Percentiles rank a stretch among this genome's conserved stretches.
phyloP scores from a whole-genome alignment of 2,329 filamentous ascomycete genomes.

The Clonostachys sp. region DNA sequence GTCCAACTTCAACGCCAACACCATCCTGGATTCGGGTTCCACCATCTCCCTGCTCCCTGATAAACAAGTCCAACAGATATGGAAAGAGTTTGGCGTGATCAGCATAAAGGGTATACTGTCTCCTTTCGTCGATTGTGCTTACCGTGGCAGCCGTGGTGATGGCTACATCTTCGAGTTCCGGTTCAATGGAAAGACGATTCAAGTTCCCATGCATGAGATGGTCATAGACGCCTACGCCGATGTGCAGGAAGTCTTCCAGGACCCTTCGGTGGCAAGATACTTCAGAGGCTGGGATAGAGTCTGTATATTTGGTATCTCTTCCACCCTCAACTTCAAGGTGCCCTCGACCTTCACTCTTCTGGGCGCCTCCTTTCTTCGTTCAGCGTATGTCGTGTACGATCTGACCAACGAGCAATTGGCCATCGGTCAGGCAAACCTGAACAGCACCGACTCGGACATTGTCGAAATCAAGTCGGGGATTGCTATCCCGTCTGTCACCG shows the following conservation, averaged over 20 bases:
- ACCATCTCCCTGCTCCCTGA: constrained; percentile 66
- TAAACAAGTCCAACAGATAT: constrained; percentile 45
- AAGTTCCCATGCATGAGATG: constrained; percentile 47
- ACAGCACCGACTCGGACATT: constrained; percentile 35
- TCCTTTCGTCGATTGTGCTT: constrained; percentile 46
- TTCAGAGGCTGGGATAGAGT: constrained; percentile 31
- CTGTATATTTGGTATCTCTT: constrained; percentile 53
- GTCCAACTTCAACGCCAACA: constrained; percentile 37
- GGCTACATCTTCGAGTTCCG: constrained; percentile 45
- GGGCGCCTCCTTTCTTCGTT: constrained; percentile 55
- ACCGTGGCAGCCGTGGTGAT: constrained; percentile 35
- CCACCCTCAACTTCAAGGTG: constrained; percentile 24
- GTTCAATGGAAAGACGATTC: constrained; percentile 41
- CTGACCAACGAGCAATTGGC: constrained; percentile 43
- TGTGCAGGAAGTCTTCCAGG: constrained; percentile 27
- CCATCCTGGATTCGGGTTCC: constrained; percentile 70
- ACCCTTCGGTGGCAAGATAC: constrained; percentile 16
- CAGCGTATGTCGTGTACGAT: constrained; percentile 54
- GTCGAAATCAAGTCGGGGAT: constrained; percentile 33
- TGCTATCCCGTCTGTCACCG: constrained; percentile 35
- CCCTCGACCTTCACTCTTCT: constrained; percentile 34
- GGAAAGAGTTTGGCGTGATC: constrained; percentile 46
- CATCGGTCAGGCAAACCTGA: constrained; percentile 47
- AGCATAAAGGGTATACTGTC: constrained; percentile 33
- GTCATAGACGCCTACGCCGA: constrained; percentile 37